Percentiles rank a stretch among this genome's conserved stretches.
Conservation (phyloP, 441 rosid species). For the Syzygium malaccense region DNA sequence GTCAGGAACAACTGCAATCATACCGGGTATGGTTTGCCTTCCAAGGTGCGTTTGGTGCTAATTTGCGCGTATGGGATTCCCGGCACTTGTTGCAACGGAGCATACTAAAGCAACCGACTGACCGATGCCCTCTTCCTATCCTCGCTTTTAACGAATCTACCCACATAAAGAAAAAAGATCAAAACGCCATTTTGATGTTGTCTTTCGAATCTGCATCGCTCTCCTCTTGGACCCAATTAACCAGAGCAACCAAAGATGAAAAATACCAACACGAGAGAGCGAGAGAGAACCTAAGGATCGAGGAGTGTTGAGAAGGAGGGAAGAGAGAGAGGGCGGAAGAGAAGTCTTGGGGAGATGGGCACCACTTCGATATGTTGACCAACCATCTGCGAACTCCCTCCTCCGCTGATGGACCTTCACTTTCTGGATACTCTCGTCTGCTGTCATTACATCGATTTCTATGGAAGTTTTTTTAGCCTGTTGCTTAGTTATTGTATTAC, state of each 20-base stretch:
- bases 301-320: too few relatives aligned
- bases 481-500: too few relatives aligned
- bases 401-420: too few relatives aligned
- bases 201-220: background rate
- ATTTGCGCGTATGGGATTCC: conserved; percentile 34
- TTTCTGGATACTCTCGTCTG: too few relatives aligned
- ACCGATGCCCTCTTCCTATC: conserved; percentile 59
- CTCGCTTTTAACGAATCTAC: conserved; percentile 41
- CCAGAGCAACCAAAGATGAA: background rate
- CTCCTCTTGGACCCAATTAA: background rate
- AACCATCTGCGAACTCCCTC: too few relatives aligned
- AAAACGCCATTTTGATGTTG: background rate
- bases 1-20: background rate
- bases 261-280: background rate
- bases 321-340: too few relatives aligned
- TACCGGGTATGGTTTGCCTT: conserved; percentile 70
- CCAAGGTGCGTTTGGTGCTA: conserved; percentile 37
- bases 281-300: too few relatives aligned
- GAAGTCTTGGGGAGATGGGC: too few relatives aligned
- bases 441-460: too few relatives aligned
- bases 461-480: too few relatives aligned
- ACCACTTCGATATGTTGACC: too few relatives aligned
- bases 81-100: conserved; percentile 34
- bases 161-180: background rate
- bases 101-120: conserved; percentile 53